These are phyloP conservation scores for Colletotrichum orbiculare DNA, from an alignment of 2,329 filamentous ascomycete genomes.

Conservation along the genomic window DNA sequence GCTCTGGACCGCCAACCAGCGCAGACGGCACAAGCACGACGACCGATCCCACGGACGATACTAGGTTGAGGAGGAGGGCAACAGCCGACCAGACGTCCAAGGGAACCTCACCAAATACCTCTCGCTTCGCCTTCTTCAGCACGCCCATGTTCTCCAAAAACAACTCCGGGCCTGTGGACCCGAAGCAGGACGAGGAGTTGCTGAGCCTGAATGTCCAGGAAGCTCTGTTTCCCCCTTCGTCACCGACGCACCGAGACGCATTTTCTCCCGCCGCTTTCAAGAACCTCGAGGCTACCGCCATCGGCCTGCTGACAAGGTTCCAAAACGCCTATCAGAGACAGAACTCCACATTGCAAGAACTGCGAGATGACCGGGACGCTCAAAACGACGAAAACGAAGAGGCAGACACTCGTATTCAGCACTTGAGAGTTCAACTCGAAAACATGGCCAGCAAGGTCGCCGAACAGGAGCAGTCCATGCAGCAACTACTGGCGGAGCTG, in stretches of 20 bases:
- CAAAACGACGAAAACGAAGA: conserved; percentile 67
- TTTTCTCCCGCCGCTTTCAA: conserved; percentile 71
- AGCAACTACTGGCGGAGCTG: conserved; percentile 61
- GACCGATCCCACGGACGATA: conserved; percentile 42
- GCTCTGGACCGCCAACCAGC: conserved; percentile 41
- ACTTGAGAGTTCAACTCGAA: conserved; percentile 70
- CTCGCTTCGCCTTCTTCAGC: conserved; percentile 59
- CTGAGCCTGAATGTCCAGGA: conserved; percentile 65
- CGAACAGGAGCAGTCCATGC: conserved; percentile 64
- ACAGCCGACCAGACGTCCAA: conserved; percentile 47
- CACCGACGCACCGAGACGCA: conserved; percentile 56
- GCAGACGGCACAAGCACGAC: conserved; percentile 37
- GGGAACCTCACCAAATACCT: conserved; percentile 45
- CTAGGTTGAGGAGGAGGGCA: conserved; percentile 38
- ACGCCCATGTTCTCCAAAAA: conserved; percentile 54
- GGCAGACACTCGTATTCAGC: conserved; percentile 59
- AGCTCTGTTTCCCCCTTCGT: conserved; percentile 61
- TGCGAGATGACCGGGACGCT: conserved; percentile 64
- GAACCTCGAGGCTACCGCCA: conserved; percentile 69
- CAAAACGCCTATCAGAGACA: conserved; percentile 69
- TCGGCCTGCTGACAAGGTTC: conserved; percentile 64
- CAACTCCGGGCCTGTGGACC: conserved; percentile 41
- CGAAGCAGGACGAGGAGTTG: conserved; percentile 61
- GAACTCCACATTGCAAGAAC: conserved; percentile 60
- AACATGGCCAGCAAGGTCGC: conserved; percentile 65